These are phyloP conservation scores for Pneumocystis sp. DNA, from an alignment of 1,139 yeast species.

Conservation along the genomic window DNA sequence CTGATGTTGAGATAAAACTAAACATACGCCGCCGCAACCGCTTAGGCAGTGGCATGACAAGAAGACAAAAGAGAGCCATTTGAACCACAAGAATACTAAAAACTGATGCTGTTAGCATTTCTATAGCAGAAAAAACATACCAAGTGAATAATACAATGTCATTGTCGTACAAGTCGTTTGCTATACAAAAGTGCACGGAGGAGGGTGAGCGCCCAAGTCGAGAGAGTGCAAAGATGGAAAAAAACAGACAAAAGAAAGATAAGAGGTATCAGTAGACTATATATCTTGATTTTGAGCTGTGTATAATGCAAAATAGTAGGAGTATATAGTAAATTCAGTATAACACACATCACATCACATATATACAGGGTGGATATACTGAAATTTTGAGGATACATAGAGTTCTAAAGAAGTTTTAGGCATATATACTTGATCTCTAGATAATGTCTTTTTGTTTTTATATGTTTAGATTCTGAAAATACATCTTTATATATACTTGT, in stretches of 20 bases:
- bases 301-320: too few relatives aligned
- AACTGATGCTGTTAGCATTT: slow-evolving; percentile 26
- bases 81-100: slow-evolving; percentile 63
- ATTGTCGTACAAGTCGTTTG: not conserved
- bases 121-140: not conserved
- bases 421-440: too few relatives aligned
- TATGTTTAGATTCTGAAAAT: too few relatives aligned
- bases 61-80: slow-evolving; percentile 62
- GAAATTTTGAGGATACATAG: too few relatives aligned
- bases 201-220: not conserved
- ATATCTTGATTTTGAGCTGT: too few relatives aligned
- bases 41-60: slow-evolving; percentile 79
- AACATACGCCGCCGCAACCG: slow-evolving; percentile 55
- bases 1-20: slow-evolving; percentile 49
- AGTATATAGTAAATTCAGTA: too few relatives aligned
- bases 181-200: not conserved
- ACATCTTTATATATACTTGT: too few relatives aligned
- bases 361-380: too few relatives aligned
- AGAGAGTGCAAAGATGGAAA: not conserved
- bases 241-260: not conserved
- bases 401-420: too few relatives aligned
- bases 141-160: not conserved
- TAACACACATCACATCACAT: too few relatives aligned
- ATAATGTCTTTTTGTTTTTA: too few relatives aligned
- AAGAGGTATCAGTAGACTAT: too few relatives aligned